Evolutionary conservation across 257 asterid genomes (phyloP).

Genomic region (Catharanthus roseus): DNA sequence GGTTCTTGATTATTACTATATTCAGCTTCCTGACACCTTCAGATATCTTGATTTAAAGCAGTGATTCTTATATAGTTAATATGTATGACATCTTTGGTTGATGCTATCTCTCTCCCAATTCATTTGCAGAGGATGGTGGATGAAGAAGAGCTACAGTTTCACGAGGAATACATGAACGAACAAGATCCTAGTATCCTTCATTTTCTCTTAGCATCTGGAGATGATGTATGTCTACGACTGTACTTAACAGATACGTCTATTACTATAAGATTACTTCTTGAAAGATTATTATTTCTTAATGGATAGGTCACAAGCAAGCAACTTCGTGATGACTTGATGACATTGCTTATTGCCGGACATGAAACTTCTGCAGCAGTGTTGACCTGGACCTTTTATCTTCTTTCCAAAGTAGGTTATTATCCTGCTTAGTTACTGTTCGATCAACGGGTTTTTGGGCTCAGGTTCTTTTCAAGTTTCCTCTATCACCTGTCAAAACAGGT

Average conservation of each 20-base stretch:
- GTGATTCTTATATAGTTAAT: not conserved
- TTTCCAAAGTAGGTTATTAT: slow-evolving; percentile 47
- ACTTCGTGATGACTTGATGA: slow-evolving; percentile 98
- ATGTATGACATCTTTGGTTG: slow-evolving; percentile 1
- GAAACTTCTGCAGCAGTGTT: slow-evolving; percentile 98
- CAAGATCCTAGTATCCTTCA: slow-evolving; percentile 98
- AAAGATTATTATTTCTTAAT: slow-evolving; percentile 29
- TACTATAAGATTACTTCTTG: slow-evolving; percentile 13
- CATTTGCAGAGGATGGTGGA: slow-evolving; percentile 83
- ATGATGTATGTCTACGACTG: slow-evolving; percentile 55
- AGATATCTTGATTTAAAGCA: not conserved
- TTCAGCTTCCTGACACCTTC: not conserved
- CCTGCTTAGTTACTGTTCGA: not conserved
- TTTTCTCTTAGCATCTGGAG: slow-evolving; percentile 92
- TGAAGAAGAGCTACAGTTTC: slow-evolving; percentile 93
- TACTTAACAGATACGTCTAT: slow-evolving; percentile 16
- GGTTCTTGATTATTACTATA: not conserved
- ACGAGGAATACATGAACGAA: slow-evolving; percentile 96
- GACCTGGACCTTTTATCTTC: slow-evolving; percentile 98
- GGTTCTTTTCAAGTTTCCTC: not conserved
- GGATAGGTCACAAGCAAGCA: slow-evolving; percentile 94
- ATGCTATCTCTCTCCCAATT: slow-evolving; percentile 10
- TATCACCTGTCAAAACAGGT: not conserved
- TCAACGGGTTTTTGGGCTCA: not conserved
- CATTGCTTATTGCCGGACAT: slow-evolving; percentile 97